A percentile compares a stretch with the other conserved stretches of the same genome.
These are phyloP conservation scores for Leishmania martiniquensis DNA, from an alignment of 208 protist genomes.

Conservation along the genomic window DNA sequence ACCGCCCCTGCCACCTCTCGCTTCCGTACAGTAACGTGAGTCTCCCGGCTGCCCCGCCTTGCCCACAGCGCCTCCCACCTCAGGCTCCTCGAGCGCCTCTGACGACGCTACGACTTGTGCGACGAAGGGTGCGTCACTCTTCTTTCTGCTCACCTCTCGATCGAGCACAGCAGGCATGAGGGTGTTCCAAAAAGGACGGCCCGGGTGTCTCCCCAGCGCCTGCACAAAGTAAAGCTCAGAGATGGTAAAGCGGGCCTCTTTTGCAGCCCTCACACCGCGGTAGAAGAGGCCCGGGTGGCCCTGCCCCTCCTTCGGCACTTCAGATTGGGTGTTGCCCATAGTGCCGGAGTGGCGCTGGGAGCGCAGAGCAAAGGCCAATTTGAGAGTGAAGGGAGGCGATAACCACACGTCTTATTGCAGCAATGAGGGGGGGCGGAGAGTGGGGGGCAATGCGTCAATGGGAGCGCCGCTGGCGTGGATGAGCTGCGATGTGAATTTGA, in stretches of 20 bases:
- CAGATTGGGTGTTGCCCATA: slow-evolving; percentile 1
- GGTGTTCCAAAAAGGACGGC: not conserved
- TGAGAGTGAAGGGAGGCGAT: no score
- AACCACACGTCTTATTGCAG: no score
- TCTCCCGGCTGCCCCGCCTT: no score
- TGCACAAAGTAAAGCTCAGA: slow-evolving; percentile 18
- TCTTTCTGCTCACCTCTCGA: no score
- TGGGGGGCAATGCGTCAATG: no score
- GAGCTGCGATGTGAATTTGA: no score
- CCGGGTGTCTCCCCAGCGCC: slow-evolving; percentile 1
- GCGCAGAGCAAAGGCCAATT: no score
- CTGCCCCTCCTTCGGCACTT: not conserved
- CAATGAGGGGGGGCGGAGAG: no score
- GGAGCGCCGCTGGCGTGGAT: no score
- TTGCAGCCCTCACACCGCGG: not conserved
- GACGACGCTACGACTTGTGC: not conserved
- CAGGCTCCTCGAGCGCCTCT: not conserved
- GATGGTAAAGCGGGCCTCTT: not conserved
- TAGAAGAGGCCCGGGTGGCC: slow-evolving; percentile 11
- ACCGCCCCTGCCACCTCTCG: not conserved
- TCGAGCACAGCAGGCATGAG: not conserved
- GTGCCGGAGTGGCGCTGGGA: no score
- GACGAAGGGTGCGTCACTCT: not conserved
- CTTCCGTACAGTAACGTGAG: not conserved
- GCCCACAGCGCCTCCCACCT: no score